Evolutionary conservation across 169 alveolate genomes (phyloP).

Genomic region (Babesia ovis): DNA sequence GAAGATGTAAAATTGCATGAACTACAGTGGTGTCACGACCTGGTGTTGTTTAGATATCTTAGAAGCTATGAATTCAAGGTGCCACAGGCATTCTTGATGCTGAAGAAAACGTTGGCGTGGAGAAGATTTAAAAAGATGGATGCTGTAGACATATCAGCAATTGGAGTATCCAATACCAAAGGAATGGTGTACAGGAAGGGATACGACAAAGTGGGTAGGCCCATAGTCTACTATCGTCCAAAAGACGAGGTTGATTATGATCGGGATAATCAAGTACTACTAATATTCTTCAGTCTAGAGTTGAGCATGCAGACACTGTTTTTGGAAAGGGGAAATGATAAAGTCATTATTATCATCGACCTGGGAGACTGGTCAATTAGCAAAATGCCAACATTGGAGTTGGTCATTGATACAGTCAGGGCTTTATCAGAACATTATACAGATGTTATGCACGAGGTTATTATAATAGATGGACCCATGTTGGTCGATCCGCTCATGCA

Average conservation of each 20-base stretch:
- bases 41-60: constrained; percentile 51
- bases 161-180: constrained; percentile 16
- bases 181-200: constrained; percentile 66
- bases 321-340: constrained; percentile 49
- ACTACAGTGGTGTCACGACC: constrained; percentile 51
- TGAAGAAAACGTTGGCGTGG: constrained; percentile 60
- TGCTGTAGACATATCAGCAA: constrained; percentile 8
- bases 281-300: constrained; percentile 42
- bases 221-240: constrained; percentile 59
- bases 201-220: constrained; percentile 42
- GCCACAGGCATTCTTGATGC: constrained; percentile 32
- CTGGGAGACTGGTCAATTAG: constrained; percentile 57
- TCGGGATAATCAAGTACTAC: constrained; percentile 47
- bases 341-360: constrained; percentile 58
- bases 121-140: constrained; percentile 33
- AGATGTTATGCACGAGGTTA: constrained; percentile 51
- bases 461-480: constrained; percentile 54
- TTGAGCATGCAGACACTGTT: constrained; percentile 31
- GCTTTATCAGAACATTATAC: constrained; percentile 60
- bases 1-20: constrained; percentile 38
- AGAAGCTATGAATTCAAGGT: constrained; percentile 45
- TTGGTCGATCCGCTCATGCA: constrained; percentile 53
- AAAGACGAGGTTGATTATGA: constrained; percentile 22
- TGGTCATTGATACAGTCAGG: constrained; percentile 56
- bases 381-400: constrained; percentile 54